phyloP scores from a whole-genome alignment of 208 protist genomes.

The Acanthamoeba castellanii region DNA sequence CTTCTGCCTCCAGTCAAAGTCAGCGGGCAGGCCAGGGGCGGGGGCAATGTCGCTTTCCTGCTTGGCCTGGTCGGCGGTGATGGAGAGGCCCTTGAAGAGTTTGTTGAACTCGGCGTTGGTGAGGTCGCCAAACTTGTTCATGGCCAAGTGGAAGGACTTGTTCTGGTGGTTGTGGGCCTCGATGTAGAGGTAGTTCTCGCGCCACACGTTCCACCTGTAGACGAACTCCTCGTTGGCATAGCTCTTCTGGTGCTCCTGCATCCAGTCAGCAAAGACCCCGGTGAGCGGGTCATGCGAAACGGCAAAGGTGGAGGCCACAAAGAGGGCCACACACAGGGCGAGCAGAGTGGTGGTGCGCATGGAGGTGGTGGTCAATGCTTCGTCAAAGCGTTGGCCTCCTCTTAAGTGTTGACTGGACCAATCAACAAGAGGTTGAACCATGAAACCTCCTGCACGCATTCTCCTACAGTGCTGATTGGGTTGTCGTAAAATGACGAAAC shows the following conservation, averaged over 20 bases:
- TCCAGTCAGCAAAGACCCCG: conserved; percentile 3
- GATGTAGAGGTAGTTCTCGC: conserved; percentile 51
- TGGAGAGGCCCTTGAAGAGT: not conserved
- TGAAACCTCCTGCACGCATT: too few species aligned
- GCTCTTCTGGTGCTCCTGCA: conserved; percentile 26
- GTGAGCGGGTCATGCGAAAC: not conserved
- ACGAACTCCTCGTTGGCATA: conserved; percentile 64
- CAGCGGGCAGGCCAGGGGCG: conserved; percentile 92
- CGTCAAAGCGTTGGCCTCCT: not conserved
- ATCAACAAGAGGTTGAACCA: not conserved
- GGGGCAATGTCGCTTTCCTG: conserved; percentile 9
- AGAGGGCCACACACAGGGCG: not conserved
- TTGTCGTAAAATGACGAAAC: too few species aligned
- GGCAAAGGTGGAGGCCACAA: not conserved
- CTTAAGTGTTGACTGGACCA: not conserved
- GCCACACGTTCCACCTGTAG: conserved; percentile 7
- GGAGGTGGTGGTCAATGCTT: not conserved
- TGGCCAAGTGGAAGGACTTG: conserved; percentile 73
- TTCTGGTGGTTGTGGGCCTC: not conserved
- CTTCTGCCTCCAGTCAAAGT: conserved; percentile 92
- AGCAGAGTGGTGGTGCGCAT: not conserved
- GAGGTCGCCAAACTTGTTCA: conserved; percentile 82
- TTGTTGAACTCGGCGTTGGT: conserved; percentile 75
- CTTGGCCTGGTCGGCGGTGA: not conserved
- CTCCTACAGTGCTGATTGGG: too few species aligned